Evolutionary conservation across 1,284 basidiomycete genomes (phyloP), one percentile per base, ranked within the genome.

Genomic region (Leccinum brunneo-olivaceum): DNA sequence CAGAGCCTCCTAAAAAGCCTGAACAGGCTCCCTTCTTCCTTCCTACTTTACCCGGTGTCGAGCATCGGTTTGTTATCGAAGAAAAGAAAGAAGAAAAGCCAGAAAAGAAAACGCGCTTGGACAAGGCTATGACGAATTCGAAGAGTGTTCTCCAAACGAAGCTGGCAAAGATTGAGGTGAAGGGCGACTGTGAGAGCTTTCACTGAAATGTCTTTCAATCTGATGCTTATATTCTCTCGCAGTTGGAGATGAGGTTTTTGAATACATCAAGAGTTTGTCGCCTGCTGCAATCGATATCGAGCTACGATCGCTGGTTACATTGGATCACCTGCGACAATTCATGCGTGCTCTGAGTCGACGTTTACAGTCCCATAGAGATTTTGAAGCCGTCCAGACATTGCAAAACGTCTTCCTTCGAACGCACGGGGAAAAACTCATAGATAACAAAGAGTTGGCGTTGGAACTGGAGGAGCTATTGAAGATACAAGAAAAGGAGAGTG

Each of bases 11-110:
- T 4, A 97, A 98, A 67, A 89, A 85, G 29, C 91, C 92, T 3
- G 93, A 97, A 66, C 79, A 89, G 49, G 95, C 93, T 1, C 96
- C 96, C 0, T 99, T 99, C 74, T 99, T 98, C 74, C 69, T 99
- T 14, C 93, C 93, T 7, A 91, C 90, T 1, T 67, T 97, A 3
- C 77, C 90, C 12, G 91, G 90, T 12, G 76, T 91, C 16, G 86
- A 93, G 51, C 75, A 80, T 12, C 75, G 87, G 14, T 94, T 94
- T 60, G 84, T 79, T 19, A 58, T 83, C 3, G 70, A 73, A 23
- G 62, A 69, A 45, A 70, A 67, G 61, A 66, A 68, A 47, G 54
- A 57, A 37, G 60, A 65, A 35, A 61, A 64, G 6, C 49, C 55
- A n/a, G 67, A 70, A 51, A 78, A 76, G 47, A 53, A 68, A 15